Percentiles rank a stretch among this genome's conserved stretches.
Conservation (phyloP, 2,329 filamentous ascomycete genomes). For the Dactylonectria macrodidyma region DNA sequence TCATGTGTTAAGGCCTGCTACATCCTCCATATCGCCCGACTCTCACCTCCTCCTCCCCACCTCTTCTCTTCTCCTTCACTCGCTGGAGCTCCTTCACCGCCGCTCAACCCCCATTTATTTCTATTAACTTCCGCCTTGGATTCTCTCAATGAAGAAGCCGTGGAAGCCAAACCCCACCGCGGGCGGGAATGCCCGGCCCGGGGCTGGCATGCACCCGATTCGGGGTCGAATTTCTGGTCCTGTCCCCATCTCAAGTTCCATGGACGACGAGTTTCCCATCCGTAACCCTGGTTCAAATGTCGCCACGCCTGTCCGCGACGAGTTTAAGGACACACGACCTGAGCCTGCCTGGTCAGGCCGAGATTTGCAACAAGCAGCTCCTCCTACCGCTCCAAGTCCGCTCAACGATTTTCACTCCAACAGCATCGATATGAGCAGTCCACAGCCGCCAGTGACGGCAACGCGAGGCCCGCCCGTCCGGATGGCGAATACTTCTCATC, state of each 20-base stretch:
- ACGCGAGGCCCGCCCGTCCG: conserved; percentile 31
- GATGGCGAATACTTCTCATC: conserved; percentile 53
- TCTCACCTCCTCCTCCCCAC: conserved; percentile 21
- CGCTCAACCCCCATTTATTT: conserved; percentile 23
- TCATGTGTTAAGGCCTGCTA: conserved; percentile 41
- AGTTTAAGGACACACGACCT: conserved; percentile 40
- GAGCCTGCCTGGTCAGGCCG: conserved; percentile 28
- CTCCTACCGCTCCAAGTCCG: conserved; percentile 38
- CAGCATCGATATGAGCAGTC: conserved; percentile 33
- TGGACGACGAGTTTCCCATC: conserved; percentile 70
- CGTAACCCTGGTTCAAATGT: conserved; percentile 58
- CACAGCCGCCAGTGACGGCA: conserved; percentile 30
- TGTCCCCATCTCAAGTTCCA: conserved; percentile 66
- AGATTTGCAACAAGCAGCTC: conserved; percentile 29
- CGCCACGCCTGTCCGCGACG: conserved; percentile 50
- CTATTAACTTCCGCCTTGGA: conserved; percentile 8
- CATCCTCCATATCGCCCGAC: conserved; percentile 32
- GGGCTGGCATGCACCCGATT: conserved; percentile 61
- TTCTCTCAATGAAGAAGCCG: conserved; percentile 56
- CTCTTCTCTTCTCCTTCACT: conserved; percentile 34
- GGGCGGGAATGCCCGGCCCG: conserved; percentile 43
- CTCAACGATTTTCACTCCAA: conserved; percentile 32
- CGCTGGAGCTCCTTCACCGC: conserved; percentile 25
- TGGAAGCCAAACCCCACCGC: conserved; percentile 62
- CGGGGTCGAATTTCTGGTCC: conserved; percentile 74